Percentiles rank a stretch among this genome's conserved stretches.
Conservation (phyloP, 2,329 filamentous ascomycete genomes). For the Triangularia verruculosa region DNA sequence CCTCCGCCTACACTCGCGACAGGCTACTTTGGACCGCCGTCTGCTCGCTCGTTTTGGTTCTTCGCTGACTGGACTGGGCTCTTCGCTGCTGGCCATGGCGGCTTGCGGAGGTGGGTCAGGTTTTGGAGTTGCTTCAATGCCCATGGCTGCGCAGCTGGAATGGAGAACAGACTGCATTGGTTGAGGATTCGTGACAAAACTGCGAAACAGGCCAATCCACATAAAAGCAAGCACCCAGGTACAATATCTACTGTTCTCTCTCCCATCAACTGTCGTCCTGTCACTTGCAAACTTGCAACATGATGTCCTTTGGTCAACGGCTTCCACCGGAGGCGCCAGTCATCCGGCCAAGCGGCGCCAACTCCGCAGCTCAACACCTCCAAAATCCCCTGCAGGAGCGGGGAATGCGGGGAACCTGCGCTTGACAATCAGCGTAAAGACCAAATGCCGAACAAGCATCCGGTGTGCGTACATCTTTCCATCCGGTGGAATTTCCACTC, state of each 20-base stretch:
- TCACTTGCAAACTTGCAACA: neutral
- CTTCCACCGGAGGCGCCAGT: neutral
- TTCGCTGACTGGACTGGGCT: neutral
- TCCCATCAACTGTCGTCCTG: neutral
- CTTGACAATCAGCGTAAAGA: neutral
- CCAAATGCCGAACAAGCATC: neutral
- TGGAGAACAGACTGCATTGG: neutral
- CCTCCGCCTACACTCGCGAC: neutral
- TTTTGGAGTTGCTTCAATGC: neutral
- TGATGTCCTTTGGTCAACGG: neutral
- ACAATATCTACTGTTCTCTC: slow-evolving; percentile 1
- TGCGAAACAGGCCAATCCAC: neutral
- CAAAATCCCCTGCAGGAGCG: too few species aligned
- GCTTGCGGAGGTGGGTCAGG: neutral
- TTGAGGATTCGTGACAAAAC: neutral
- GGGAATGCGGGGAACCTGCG: neutral
- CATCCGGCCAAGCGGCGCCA: slow-evolving; percentile 1
- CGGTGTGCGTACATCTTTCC: neutral
- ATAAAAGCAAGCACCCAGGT: neutral
- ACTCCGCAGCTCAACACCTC: too few species aligned
- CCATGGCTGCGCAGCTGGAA: neutral
- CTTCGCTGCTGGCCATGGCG: neutral
- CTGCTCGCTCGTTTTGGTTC: neutral
- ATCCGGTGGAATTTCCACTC: slow-evolving; percentile 1
- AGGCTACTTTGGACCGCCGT: neutral